phyloP scores from a whole-genome alignment of 2,329 filamentous ascomycete genomes.

The Aschersonia sp. region DNA sequence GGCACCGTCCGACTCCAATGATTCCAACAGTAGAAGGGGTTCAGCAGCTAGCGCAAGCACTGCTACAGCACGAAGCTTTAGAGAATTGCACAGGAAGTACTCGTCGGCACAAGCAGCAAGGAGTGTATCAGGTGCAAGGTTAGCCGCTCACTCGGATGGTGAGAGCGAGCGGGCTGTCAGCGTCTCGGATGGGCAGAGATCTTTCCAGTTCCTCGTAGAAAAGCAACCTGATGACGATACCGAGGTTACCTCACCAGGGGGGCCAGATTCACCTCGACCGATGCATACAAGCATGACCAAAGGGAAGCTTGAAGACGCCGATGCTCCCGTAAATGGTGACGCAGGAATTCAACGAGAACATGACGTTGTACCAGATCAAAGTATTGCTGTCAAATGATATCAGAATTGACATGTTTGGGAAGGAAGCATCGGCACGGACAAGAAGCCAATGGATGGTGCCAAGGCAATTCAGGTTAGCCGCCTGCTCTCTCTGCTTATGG shows the following conservation, averaged over 20 bases:
- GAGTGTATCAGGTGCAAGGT: constrained; percentile 22
- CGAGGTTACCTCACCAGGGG: background rate
- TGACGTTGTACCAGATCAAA: constrained; percentile 14
- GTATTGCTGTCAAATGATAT: constrained; percentile 1
- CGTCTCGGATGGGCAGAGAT: constrained; percentile 42
- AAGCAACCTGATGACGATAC: constrained; percentile 5
- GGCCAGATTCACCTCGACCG: background rate
- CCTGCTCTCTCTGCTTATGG: background rate
- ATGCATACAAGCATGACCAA: background rate
- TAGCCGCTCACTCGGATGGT: constrained; percentile 37
- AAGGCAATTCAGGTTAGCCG: background rate
- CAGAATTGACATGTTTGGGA: background rate
- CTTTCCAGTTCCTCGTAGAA: constrained; percentile 38
- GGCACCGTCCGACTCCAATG: constrained; percentile 24
- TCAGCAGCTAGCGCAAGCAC: constrained; percentile 53
- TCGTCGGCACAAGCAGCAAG: constrained; percentile 35
- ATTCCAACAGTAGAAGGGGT: constrained; percentile 36
- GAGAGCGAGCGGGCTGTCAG: constrained; percentile 46
- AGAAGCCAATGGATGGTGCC: no score
- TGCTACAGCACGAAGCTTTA: constrained; percentile 50
- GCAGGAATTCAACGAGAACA: constrained; percentile 11
- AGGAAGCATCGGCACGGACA: background rate
- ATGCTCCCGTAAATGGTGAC: constrained; percentile 2
- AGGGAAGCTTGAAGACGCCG: background rate
- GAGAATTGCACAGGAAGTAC: constrained; percentile 45